Percentiles rank a stretch among this genome's conserved stretches.
Conservation (phyloP, 2,329 filamentous ascomycete species). For the Arthrobotrys iridis region DNA sequence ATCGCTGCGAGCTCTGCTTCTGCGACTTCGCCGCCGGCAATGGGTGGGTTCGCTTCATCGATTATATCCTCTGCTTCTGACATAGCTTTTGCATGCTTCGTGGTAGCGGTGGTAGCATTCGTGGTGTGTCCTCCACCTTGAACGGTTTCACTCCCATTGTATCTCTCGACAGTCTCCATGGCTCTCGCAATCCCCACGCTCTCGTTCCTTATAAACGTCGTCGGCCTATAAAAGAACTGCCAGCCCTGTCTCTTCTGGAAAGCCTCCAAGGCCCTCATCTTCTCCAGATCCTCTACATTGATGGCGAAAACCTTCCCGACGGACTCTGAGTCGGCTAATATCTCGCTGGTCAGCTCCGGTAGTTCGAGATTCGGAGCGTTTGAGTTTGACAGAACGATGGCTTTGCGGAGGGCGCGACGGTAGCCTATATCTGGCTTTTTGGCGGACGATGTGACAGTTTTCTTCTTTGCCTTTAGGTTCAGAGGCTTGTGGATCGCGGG, state of each 20-base stretch:
- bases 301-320: conserved; percentile 76
- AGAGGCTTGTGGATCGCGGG: conserved; percentile 45
- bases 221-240: conserved; percentile 84
- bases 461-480: conserved; percentile 54
- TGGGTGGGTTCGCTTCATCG: conserved; percentile 11
- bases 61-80: neutral
- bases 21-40: conserved; percentile 4
- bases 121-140: conserved; percentile 2
- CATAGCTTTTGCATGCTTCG: neutral
- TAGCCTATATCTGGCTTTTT: conserved; percentile 68
- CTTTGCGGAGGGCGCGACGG: conserved; percentile 85
- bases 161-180: conserved; percentile 67
- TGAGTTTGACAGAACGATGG: conserved; percentile 90
- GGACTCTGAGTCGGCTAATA: conserved; percentile 67
- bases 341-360: conserved; percentile 69
- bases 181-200: conserved; percentile 75
- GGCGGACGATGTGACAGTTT: conserved; percentile 26
- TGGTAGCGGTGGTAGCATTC: neutral
- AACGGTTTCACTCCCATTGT: conserved; percentile 1
- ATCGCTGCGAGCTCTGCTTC: conserved; percentile 21
- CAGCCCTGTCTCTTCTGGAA: conserved; percentile 93
- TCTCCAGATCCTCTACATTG: conserved; percentile 76
- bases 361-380: conserved; percentile 86
- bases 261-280: conserved; percentile 81
- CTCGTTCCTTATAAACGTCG: conserved; percentile 79